Evolutionary conservation across 2,329 filamentous ascomycete genomes (phyloP).

Genomic region (Lachnellula occidentalis): DNA sequence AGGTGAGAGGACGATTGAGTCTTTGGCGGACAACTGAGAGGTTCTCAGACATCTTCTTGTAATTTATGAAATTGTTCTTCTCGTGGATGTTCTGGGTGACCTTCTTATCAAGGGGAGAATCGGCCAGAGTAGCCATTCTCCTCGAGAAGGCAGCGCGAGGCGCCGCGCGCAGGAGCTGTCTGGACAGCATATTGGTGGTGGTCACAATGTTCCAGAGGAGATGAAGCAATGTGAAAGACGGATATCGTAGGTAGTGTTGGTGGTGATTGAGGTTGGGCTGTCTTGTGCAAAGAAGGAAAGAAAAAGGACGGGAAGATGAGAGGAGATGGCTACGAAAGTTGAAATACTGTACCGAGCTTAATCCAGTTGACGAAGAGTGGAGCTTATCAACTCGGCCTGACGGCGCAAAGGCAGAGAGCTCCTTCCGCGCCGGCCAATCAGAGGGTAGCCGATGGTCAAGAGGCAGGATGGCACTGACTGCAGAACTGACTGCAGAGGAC

Average conservation of each 20-base stretch:
- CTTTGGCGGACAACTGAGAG: slow-evolving; percentile 81
- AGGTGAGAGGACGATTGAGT: slow-evolving; percentile 89
- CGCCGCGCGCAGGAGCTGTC: slow-evolving; percentile 61
- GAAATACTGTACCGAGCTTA: slow-evolving; percentile 9
- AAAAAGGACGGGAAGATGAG: slow-evolving; percentile 11
- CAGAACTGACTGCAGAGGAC: too few species aligned
- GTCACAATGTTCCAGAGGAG: not conserved
- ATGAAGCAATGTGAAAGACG: too few species aligned
- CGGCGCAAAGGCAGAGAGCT: not conserved
- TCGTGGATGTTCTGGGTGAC: slow-evolving; percentile 98
- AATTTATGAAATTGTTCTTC: slow-evolving; percentile 96
- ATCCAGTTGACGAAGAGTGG: not conserved
- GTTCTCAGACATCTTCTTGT: slow-evolving; percentile 99
- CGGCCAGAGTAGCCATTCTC: slow-evolving; percentile 76
- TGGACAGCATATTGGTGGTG: slow-evolving; percentile 57
- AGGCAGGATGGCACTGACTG: not conserved
- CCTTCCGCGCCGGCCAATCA: not conserved
- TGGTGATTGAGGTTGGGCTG: slow-evolving; percentile 2
- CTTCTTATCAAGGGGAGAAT: slow-evolving; percentile 87
- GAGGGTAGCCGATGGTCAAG: not conserved
- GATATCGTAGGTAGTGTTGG: too few species aligned
- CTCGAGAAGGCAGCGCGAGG: slow-evolving; percentile 55
- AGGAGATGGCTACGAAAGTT: slow-evolving; percentile 6
- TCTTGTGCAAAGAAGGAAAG: slow-evolving; percentile 9
- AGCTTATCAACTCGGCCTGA: not conserved